Percentiles rank a stretch among this genome's conserved stretches.
Evolutionary conservation across 1,139 yeast genomes (phyloP).

Genomic region (Hansenula sp.): DNA sequence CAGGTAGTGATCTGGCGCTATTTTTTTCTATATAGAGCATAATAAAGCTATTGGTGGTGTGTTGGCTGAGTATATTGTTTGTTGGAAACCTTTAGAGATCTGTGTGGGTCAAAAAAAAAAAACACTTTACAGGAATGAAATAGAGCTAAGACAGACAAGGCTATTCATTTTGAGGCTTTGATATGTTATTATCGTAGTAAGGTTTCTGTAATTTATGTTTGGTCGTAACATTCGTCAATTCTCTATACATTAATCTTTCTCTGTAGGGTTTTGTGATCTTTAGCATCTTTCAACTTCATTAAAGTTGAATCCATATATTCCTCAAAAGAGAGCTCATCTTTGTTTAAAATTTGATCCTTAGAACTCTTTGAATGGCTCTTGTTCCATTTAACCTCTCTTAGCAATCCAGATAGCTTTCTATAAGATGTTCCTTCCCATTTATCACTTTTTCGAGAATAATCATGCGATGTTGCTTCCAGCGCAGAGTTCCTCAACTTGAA

Average conservation of each 20-base stretch:
- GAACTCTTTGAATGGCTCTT: neutral
- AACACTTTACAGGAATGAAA: too few relatives aligned
- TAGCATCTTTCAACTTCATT: slow-evolving; percentile 5
- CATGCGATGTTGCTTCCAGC: slow-evolving; percentile 9
- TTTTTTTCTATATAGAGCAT: too few relatives aligned
- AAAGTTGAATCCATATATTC: slow-evolving; percentile 14
- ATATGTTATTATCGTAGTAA: too few relatives aligned
- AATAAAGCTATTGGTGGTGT: too few relatives aligned
- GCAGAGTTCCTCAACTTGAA: slow-evolving; percentile 12
- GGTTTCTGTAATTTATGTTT: too few relatives aligned
- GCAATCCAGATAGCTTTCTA: slow-evolving; percentile 15
- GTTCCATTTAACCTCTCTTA: slow-evolving; percentile 15
- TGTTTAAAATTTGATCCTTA: slow-evolving; percentile 3
- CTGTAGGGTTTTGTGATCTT: neutral
- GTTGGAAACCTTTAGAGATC: too few relatives aligned
- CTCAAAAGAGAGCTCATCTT: slow-evolving; percentile 10
- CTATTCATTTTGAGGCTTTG: too few relatives aligned
- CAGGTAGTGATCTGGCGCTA: too few relatives aligned
- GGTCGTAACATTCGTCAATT: too few relatives aligned
- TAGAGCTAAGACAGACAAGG: too few relatives aligned
- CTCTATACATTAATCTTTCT: neutral
- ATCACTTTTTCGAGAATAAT: slow-evolving; percentile 7
- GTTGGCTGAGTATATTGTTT: too few relatives aligned
- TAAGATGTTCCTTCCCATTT: slow-evolving; percentile 18
- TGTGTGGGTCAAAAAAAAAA: too few relatives aligned